Conservation (phyloP, 2,329 filamentous ascomycete species). For the Neophaeococcomyces mojaviensis region DNA sequence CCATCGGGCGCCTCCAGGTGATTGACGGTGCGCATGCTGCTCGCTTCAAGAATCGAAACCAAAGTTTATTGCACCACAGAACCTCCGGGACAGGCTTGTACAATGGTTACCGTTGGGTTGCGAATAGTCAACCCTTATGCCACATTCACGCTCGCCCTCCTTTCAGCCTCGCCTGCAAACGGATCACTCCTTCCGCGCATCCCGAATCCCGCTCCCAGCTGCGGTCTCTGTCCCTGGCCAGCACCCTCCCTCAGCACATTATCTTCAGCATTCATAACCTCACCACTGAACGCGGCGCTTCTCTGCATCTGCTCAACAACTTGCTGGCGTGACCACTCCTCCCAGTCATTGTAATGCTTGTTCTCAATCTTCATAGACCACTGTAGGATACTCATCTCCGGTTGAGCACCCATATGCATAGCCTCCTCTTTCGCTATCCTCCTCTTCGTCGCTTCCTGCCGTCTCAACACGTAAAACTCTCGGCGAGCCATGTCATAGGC, state of each 20-base stretch:
- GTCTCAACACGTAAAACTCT: conserved; percentile 82
- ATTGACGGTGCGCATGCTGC: too few relatives aligned
- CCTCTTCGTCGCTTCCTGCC: conserved; percentile 72
- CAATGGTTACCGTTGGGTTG: too few relatives aligned
- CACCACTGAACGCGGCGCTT: conserved; percentile 36
- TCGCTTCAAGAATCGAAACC: too few relatives aligned
- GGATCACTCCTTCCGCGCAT: neutral
- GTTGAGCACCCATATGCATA: conserved; percentile 74
- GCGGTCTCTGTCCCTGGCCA: neutral
- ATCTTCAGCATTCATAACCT: conserved; percentile 15
- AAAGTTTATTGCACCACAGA: too few relatives aligned
- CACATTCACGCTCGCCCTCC: neutral
- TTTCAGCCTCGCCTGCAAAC: neutral
- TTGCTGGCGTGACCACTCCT: conserved; percentile 61
- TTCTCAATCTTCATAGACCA: conserved; percentile 79
- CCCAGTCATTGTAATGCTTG: conserved; percentile 74
- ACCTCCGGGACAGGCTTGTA: too few relatives aligned
- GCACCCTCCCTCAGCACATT: neutral
- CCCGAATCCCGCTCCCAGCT: conserved; percentile 5
- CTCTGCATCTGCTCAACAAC: conserved; percentile 42
- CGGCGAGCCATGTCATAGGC: conserved; percentile 83
- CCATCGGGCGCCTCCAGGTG: too few relatives aligned
- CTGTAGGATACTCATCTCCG: conserved; percentile 68
- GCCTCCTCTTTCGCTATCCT: conserved; percentile 86
- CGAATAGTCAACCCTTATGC: too few relatives aligned